Percentiles rank a stretch among this genome's conserved stretches.
These are phyloP conservation scores for Aspergillus tanneri DNA, from an alignment of 2,329 filamentous ascomycete genomes.

Conservation along the genomic window DNA sequence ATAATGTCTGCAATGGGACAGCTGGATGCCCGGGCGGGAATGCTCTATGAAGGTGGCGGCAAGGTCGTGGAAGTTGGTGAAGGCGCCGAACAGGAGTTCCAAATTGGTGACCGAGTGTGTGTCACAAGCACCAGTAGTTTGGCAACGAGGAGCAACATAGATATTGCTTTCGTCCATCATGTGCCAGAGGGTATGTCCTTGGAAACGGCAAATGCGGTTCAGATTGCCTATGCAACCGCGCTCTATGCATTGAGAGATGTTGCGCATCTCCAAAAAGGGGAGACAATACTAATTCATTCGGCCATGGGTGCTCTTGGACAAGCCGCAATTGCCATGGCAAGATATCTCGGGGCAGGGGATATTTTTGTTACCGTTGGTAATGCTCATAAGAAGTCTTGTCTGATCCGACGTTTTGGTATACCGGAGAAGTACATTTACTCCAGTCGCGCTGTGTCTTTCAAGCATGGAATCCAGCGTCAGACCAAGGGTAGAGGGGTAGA, in stretches of 20 bases:
- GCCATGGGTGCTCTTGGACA: conserved; percentile 6
- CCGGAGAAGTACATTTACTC: background rate
- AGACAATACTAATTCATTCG: conserved; percentile 6
- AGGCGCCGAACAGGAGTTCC: background rate
- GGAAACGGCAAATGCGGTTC: background rate
- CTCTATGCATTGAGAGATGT: background rate
- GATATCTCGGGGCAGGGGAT: background rate
- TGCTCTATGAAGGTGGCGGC: conserved; percentile 6
- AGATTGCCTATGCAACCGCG: conserved; percentile 1
- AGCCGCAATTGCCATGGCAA: conserved; percentile 4
- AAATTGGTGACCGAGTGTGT: conserved; percentile 4
- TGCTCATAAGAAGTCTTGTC: background rate
- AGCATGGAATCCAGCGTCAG: background rate
- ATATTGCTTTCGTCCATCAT: background rate
- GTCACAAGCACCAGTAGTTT: background rate
- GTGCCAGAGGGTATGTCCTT: background rate
- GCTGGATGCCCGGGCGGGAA: background rate
- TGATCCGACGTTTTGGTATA: background rate
- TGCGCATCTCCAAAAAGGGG: background rate
- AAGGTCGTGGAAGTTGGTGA: background rate
- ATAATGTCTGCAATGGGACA: conserved; percentile 7
- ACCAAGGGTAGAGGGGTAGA: conserved; percentile 2
- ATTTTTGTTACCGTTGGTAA: background rate
- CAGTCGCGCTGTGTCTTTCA: background rate
- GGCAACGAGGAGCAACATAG: background rate